Evolutionary conservation across 2,329 filamentous ascomycete genomes (phyloP).

Genomic region (Westerdykella aurantiaca): DNA sequence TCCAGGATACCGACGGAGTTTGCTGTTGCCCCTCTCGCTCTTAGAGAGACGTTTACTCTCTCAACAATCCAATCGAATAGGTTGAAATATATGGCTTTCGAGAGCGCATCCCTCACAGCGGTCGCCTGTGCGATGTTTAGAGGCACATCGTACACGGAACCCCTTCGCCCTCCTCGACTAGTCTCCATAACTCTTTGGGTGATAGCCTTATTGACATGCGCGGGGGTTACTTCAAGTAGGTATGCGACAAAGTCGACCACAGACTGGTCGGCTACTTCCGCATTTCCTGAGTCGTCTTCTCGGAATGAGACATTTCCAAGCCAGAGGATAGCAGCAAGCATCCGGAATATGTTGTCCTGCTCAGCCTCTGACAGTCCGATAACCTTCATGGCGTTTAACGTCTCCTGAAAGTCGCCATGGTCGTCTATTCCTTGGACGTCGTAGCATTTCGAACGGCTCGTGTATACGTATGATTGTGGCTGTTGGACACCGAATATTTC

Average conservation of each 20-base stretch:
- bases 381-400: conserved; percentile 86
- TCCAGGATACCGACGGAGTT: conserved; percentile 96
- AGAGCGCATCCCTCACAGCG: conserved; percentile 81
- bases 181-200: conserved; percentile 82
- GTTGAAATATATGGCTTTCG: conserved; percentile 96
- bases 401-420: conserved; percentile 79
- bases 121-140: conserved; percentile 81
- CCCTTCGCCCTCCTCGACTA: conserved; percentile 58
- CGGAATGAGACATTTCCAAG: conserved; percentile 87
- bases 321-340: conserved; percentile 88
- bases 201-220: conserved; percentile 76
- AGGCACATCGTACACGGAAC: conserved; percentile 66
- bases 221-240: conserved; percentile 77
- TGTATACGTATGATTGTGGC: conserved; percentile 89
- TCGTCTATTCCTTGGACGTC: conserved; percentile 95
- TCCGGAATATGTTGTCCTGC: conserved; percentile 94
- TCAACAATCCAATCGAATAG: conserved; percentile 98
- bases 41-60: conserved; percentile 81
- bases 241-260: conserved; percentile 95
- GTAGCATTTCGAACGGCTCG: conserved; percentile 87
- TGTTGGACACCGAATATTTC: conserved; percentile 86
- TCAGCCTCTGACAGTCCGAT: conserved; percentile 85
- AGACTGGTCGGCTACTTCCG: conserved; percentile 77
- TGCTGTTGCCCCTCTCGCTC: conserved; percentile 65
- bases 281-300: conserved; percentile 86